These are phyloP conservation scores for Hydnum rufescens DNA, from an alignment of 768 basidiomycete genomes.

Conservation along the genomic window DNA sequence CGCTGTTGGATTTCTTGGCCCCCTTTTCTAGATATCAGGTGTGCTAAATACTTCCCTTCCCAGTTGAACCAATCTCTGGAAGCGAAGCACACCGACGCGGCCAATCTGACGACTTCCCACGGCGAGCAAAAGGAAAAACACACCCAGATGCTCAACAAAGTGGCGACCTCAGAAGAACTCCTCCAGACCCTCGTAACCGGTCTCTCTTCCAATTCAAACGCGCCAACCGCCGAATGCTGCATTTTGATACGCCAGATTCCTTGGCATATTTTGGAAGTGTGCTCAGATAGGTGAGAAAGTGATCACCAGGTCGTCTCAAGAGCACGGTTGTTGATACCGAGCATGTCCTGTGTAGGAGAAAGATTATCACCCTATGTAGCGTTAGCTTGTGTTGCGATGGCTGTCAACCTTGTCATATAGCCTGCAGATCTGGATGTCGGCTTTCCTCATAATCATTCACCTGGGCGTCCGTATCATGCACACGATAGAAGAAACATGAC, in stretches of 20 bases:
- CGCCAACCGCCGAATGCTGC: conserved; percentile 58
- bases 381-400: conserved; percentile 86
- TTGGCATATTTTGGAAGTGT: background rate
- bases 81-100: conserved; percentile 42
- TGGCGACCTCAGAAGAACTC: conserved; percentile 71
- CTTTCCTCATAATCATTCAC: too few relatives aligned
- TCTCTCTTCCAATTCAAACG: conserved; percentile 49
- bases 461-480: too few relatives aligned
- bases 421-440: background rate
- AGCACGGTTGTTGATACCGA: background rate
- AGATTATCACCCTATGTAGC: conserved; percentile 90
- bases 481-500: too few relatives aligned
- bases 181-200: conserved; percentile 89
- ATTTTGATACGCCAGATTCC: conserved; percentile 23
- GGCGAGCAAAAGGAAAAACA: conserved; percentile 45
- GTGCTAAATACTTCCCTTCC: conserved; percentile 31
- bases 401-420: conserved; percentile 36
- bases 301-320: background rate
- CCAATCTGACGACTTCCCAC: conserved; percentile 33
- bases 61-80: conserved; percentile 38
- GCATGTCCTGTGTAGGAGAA: conserved; percentile 39
- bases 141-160: conserved; percentile 39
- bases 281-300: background rate
- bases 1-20: background rate
- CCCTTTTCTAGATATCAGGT: background rate